Evolutionary conservation across 352 stramenopile species (phyloP).

Genomic region (Globisporangium ultimum): DNA sequence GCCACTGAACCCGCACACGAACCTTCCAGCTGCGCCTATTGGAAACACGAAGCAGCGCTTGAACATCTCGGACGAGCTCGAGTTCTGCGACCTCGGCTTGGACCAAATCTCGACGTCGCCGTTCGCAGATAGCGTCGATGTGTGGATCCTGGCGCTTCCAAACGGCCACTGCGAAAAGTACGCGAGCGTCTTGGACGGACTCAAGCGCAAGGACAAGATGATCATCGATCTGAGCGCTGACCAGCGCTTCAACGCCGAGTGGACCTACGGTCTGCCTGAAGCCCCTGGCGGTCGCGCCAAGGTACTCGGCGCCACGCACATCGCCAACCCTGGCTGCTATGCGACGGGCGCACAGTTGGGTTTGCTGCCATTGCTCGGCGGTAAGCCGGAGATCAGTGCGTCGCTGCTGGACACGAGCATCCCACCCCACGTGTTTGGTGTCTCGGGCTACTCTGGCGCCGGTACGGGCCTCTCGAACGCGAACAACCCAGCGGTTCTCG

Average conservation of each 20-base stretch:
- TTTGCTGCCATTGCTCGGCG: constrained; percentile 73
- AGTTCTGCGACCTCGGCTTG: constrained; percentile 82
- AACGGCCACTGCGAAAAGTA: constrained; percentile 88
- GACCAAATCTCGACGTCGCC: constrained; percentile 65
- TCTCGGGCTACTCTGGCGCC: constrained; percentile 87
- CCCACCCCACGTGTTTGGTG: constrained; percentile 81
- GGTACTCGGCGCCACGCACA: constrained; percentile 68
- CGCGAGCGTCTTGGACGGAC: constrained; percentile 58
- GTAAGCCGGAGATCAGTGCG: constrained; percentile 47
- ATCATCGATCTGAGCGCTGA: constrained; percentile 88
- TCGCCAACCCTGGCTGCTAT: constrained; percentile 89
- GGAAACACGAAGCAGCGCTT: constrained; percentile 27
- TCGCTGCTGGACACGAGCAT: constrained; percentile 58
- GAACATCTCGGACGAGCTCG: constrained; percentile 66
- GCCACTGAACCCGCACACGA: constrained; percentile 83
- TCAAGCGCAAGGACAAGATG: constrained; percentile 68
- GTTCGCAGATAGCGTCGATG: constrained; percentile 76
- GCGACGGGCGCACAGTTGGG: constrained; percentile 78
- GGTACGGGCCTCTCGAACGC: constrained; percentile 77
- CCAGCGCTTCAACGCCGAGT: constrained; percentile 84
- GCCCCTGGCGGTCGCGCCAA: constrained; percentile 52
- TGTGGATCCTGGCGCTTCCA: constrained; percentile 85
- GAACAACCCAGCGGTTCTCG: constrained; percentile 76
- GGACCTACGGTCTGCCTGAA: constrained; percentile 86
- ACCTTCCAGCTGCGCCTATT: constrained; percentile 51